Evolutionary conservation across 2,329 filamentous ascomycete genomes (phyloP).

Genomic region (Trichoderma brevicompactum): DNA sequence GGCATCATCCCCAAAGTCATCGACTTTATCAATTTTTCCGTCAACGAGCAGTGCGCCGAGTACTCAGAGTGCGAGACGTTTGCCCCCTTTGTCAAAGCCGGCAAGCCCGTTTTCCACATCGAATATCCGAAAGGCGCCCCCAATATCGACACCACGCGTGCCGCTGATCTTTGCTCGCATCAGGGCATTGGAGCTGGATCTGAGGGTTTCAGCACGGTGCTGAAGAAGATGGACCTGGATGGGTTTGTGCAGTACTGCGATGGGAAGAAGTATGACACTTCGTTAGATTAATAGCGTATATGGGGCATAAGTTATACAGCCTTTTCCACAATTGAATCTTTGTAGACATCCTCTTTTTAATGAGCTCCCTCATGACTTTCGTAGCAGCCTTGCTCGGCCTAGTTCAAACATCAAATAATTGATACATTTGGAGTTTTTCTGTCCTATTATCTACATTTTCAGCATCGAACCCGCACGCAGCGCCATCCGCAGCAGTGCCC

Average conservation of each 20-base stretch:
- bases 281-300: not conserved
- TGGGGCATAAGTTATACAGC: no score
- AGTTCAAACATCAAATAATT: no score
- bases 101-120: constrained; percentile 74
- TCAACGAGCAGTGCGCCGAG: constrained; percentile 71
- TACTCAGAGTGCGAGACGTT: constrained; percentile 64
- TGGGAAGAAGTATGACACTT: constrained; percentile 39
- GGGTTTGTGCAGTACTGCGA: constrained; percentile 65
- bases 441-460: no score
- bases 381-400: no score
- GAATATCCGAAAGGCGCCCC: constrained; percentile 65
- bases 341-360: no score
- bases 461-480: not conserved
- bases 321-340: no score
- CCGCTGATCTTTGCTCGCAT: constrained; percentile 50
- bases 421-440: no score
- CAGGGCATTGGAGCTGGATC: constrained; percentile 46
- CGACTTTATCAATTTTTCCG: constrained; percentile 63
- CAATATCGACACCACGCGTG: constrained; percentile 40
- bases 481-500: not conserved
- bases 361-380: no score
- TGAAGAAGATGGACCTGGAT: constrained; percentile 68
- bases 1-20: constrained; percentile 58
- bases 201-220: constrained; percentile 62
- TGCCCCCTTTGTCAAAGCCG: constrained; percentile 58